Percentiles rank a stretch among this genome's conserved stretches.
Evolutionary conservation across 2,329 filamentous ascomycete genomes (phyloP).

Genomic region (Emergomyces africanus): DNA sequence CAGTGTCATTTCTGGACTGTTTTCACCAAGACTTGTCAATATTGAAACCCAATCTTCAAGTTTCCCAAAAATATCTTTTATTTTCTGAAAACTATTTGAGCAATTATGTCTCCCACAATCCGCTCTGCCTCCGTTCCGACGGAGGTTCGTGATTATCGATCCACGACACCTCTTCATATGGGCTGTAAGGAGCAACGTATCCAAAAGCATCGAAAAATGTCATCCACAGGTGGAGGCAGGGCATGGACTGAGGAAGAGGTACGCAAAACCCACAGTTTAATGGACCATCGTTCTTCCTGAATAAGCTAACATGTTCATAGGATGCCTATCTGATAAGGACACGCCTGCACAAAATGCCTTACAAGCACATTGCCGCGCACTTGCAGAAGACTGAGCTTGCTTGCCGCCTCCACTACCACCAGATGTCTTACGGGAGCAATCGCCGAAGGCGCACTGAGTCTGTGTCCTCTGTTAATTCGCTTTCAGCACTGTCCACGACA

Average conservation of each 20-base stretch:
- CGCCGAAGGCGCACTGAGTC: constrained; percentile 65
- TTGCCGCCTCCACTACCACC: constrained; percentile 77
- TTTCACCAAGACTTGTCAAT: background rate
- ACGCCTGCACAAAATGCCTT: constrained; percentile 76
- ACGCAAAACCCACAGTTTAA: constrained; percentile 18
- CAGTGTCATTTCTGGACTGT: background rate
- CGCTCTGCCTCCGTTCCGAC: constrained; percentile 2
- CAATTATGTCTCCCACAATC: constrained; percentile 9
- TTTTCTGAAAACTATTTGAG: background rate
- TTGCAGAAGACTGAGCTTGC: constrained; percentile 80
- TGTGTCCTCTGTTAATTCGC: constrained; percentile 43
- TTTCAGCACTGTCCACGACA: constrained; percentile 25
- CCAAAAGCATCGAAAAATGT: constrained; percentile 53
- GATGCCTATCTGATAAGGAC: constrained; percentile 75
- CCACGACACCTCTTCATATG: constrained; percentile 40
- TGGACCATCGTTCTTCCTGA: background rate
- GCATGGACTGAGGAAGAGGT: constrained; percentile 84
- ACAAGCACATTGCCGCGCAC: constrained; percentile 77
- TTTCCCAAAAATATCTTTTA: background rate
- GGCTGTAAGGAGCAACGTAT: constrained; percentile 47
- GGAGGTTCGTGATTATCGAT: constrained; percentile 9
- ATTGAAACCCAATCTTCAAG: background rate
- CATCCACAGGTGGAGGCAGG: constrained; percentile 60
- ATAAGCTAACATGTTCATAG: constrained; percentile 29
- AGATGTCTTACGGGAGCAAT: constrained; percentile 70